Percentiles rank a stretch among this genome's conserved stretches.
Evolutionary conservation across 1,284 basidiomycete genomes (phyloP).

Genomic region (Wolfiporia cocos): DNA sequence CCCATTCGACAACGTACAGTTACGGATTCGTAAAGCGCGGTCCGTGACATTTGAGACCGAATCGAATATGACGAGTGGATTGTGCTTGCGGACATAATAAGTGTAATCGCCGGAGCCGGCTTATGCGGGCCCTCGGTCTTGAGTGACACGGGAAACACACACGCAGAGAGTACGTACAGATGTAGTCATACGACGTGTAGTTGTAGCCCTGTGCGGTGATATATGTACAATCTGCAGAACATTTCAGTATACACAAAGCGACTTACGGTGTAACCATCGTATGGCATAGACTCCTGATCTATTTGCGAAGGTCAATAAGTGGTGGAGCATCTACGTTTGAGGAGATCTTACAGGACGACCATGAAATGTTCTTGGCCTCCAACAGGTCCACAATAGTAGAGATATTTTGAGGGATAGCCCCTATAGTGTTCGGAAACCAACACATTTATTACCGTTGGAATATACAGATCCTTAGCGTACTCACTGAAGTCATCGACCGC

Average conservation of each 20-base stretch:
- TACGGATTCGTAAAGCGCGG: constrained; percentile 48
- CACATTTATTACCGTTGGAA: too few relatives aligned
- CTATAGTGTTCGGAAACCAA: constrained; percentile 2
- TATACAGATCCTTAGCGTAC: too few relatives aligned
- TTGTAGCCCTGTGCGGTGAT: constrained; percentile 24
- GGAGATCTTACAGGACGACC: constrained; percentile 32
- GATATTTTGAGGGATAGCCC: constrained; percentile 31
- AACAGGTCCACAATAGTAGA: constrained; percentile 61
- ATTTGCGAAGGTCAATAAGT: neutral
- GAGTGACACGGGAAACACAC: too few relatives aligned
- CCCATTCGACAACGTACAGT: constrained; percentile 29
- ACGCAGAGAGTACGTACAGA: constrained; percentile 26
- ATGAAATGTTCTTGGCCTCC: constrained; percentile 51
- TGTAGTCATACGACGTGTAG: constrained; percentile 39
- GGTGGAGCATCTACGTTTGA: neutral
- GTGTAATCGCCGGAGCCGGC: constrained; percentile 31
- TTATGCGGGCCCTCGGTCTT: constrained; percentile 24
- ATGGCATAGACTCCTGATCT: constrained; percentile 57
- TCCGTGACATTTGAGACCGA: constrained; percentile 35
- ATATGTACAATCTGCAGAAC: neutral
- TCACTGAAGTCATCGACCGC: constrained; percentile 38
- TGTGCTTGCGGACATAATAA: constrained; percentile 57
- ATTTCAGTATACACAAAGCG: neutral
- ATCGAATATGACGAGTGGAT: constrained; percentile 51
- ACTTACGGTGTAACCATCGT: constrained; percentile 35